Conservation (phyloP, 148 eudicot genomes). For the Rhododendron ovatum region DNA sequence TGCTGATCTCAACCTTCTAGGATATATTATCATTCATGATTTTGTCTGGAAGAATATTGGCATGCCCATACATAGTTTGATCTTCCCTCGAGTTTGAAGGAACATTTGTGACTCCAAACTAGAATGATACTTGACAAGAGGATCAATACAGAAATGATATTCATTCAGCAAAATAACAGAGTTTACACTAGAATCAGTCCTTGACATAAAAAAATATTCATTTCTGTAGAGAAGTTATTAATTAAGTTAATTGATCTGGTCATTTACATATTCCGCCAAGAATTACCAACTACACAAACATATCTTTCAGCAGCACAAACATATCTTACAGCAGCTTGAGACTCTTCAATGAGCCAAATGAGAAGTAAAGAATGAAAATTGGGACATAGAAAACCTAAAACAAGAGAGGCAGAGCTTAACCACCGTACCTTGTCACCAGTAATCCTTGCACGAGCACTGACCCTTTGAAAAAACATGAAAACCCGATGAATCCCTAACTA, state of each 20-base stretch:
- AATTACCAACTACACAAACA: constrained; percentile 7
- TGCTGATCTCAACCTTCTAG: background rate
- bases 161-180: background rate
- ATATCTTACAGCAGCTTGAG: background rate
- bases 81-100: background rate
- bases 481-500: constrained; percentile 74
- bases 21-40: background rate
- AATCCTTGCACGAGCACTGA: constrained; percentile 67
- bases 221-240: background rate
- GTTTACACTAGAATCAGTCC: background rate
- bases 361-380: background rate
- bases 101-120: background rate
- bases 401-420: background rate
- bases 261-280: background rate
- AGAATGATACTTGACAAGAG: background rate
- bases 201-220: background rate
- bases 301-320: background rate
- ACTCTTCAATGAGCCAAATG: background rate
- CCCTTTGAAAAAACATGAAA: constrained; percentile 74
- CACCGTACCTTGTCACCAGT: constrained; percentile 31
- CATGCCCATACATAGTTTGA: background rate
- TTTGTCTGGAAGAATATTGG: background rate
- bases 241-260: background rate
- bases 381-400: background rate
- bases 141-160: background rate